These are phyloP conservation scores for Corrigiola litoralis DNA, from an alignment of 179 eudicot species.

Conservation along the genomic window DNA sequence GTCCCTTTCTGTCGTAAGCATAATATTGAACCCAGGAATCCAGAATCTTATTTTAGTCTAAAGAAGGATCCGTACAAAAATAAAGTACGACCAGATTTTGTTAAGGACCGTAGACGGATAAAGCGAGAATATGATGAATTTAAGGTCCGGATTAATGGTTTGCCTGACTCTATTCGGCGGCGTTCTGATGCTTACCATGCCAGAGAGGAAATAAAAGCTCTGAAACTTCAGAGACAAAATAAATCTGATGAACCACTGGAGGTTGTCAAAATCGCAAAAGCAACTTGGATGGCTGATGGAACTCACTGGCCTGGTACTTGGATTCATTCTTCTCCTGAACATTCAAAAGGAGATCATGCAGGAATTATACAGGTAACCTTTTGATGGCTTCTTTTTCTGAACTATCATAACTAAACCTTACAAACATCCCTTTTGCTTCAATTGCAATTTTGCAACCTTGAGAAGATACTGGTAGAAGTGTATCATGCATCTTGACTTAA, in stretches of 20 bases:
- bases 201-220: slow-evolving; percentile 71
- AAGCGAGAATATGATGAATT: slow-evolving; percentile 92
- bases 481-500: too few relatives aligned
- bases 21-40: slow-evolving; percentile 85
- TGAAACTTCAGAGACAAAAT: slow-evolving; percentile 65
- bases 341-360: slow-evolving; percentile 84
- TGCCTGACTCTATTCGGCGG: slow-evolving; percentile 81
- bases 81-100: slow-evolving; percentile 76
- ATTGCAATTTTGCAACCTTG: too few relatives aligned
- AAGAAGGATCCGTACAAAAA: slow-evolving; percentile 83
- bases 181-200: slow-evolving; percentile 94
- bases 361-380: slow-evolving; percentile 83
- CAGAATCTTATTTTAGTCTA: slow-evolving; percentile 65
- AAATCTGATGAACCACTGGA: slow-evolving; percentile 55
- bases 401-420: background rate
- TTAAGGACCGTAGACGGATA: slow-evolving; percentile 79
- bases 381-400: slow-evolving; percentile 2
- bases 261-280: slow-evolving; percentile 65
- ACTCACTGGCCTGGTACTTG: slow-evolving; percentile 98
- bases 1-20: slow-evolving; percentile 94
- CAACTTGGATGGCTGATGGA: slow-evolving; percentile 99
- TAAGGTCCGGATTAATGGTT: slow-evolving; percentile 78
- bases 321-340: slow-evolving; percentile 61
- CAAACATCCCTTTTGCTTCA: background rate
- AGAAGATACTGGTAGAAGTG: too few relatives aligned